Base-by-base conservation (phyloP, 768 basidiomycete species). In the Daedaleopsis sinensis region DNA sequence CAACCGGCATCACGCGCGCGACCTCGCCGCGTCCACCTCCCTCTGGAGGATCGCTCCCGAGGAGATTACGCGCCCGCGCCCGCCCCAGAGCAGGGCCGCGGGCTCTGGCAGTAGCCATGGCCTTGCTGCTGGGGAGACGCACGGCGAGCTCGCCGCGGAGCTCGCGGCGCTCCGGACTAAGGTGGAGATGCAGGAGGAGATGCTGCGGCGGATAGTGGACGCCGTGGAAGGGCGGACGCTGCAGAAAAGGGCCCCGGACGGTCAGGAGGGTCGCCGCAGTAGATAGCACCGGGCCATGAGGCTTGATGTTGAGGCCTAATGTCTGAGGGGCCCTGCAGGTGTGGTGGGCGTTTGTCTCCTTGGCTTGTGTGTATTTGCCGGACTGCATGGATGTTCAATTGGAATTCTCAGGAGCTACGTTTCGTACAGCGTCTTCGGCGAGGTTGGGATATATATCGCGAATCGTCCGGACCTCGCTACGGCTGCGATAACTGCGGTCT, bases 161-260 rank as follows among this genome's bases (percentile, higher is more conserved):
- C 88, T 92, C 48, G 72, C 77, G 10, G 85, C 87, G 58, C 74
- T 91, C 44, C 76, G 80, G 12, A 71, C 65, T 6, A 77, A 80
- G 8, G 79, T 90, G n/a, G 86, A 89, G 70, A 70, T 69, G 57
- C 89, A 91, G 65, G 83, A 84, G 3, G 75, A 75, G 67, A 68
- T 89, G 71, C 73, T 91, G 58, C 57, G 66, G 32, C 63, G 70
- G 27, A 65, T 76, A 49, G 52, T 75, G 54, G 63, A 67, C 10
- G 68, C 70, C 27, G 60, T 76, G 4, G 72, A 71, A 19, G 70
- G 63, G 9, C 66, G 63, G 16, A 35, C 13, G 15, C 16, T 35
- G 51, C 37, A 35, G 35, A 36, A n/a, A 32, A 52, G 51, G 15
- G 37, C 9, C n/a, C 27, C 15, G 18, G 37, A n/a, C 21, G 21